Evolutionary conservation across 805 yeast genomes (phyloP).

Genomic region (Diddensiella caesifluorescens): DNA sequence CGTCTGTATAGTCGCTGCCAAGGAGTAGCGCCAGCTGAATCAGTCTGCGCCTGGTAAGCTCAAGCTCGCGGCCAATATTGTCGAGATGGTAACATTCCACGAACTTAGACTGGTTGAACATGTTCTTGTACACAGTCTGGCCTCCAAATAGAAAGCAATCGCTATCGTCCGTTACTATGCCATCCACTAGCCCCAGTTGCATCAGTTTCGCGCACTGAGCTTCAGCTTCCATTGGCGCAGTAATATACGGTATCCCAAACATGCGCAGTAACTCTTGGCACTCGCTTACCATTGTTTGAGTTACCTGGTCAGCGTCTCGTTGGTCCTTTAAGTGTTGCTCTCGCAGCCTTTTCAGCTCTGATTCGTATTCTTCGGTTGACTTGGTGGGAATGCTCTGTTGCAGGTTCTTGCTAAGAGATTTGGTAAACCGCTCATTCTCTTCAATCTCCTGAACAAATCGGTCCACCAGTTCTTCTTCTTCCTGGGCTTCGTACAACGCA

Average conservation of each 20-base stretch:
- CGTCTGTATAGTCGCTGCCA: conserved; percentile 95
- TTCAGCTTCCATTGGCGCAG: conserved; percentile 99
- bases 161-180: conserved; percentile 94
- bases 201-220: conserved; percentile 91
- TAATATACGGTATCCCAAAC: conserved; percentile 90
- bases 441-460: conserved; percentile 64
- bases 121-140: conserved; percentile 69
- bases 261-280: conserved; percentile 81
- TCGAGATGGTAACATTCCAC: conserved; percentile 73
- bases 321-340: conserved; percentile 60
- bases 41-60: conserved; percentile 56
- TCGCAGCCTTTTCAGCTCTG: conserved; percentile 39
- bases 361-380: conserved; percentile 14
- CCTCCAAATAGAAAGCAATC: conserved; percentile 96
- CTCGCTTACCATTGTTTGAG: conserved; percentile 77
- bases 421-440: conserved; percentile 63
- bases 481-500: conserved; percentile 47
- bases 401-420: conserved; percentile 31
- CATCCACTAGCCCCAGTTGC: conserved; percentile 74
- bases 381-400: not conserved
- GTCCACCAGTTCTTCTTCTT: conserved; percentile 60
- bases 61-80: conserved; percentile 58
- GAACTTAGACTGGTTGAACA: conserved; percentile 89
- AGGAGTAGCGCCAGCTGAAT: conserved; percentile 77
- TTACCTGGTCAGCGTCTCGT: conserved; percentile 89